Conservation (phyloP, 2,329 filamentous ascomycete genomes). For the Fusarium nanum region DNA sequence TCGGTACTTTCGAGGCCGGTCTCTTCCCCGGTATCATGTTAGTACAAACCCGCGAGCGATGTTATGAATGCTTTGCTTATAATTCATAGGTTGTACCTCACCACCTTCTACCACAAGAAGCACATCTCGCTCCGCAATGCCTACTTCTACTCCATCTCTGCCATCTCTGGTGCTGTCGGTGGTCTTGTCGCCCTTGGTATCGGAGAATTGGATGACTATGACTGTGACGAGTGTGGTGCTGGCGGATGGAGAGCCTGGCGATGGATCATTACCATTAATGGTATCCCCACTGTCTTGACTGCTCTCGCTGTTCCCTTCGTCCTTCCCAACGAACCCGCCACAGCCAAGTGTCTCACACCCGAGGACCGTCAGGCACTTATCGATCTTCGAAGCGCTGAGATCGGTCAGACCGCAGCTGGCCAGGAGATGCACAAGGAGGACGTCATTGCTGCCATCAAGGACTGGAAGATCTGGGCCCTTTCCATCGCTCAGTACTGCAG, state of each 20-base stretch:
- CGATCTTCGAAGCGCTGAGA: constrained; percentile 61
- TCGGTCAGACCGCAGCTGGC: constrained; percentile 44
- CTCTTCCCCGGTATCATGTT: constrained; percentile 62
- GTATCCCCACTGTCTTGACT: constrained; percentile 59
- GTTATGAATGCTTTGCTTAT: accelerated
- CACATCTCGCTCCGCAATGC: constrained; percentile 71
- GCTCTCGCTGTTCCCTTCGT: constrained; percentile 66
- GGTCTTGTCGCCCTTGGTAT: constrained; percentile 74
- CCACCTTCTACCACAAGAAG: constrained; percentile 71
- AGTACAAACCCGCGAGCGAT: neutral
- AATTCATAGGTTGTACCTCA: constrained; percentile 58
- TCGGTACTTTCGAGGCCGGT: constrained; percentile 58
- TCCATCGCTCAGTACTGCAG: constrained; percentile 69
- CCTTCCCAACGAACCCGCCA: constrained; percentile 69
- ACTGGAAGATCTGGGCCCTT: constrained; percentile 74
- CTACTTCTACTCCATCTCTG: constrained; percentile 70
- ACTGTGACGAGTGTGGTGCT: constrained; percentile 67
- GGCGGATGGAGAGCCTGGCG: constrained; percentile 70
- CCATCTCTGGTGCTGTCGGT: constrained; percentile 71
- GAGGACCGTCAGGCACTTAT: constrained; percentile 61
- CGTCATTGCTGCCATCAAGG: constrained; percentile 49
- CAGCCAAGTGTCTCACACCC: constrained; percentile 53
- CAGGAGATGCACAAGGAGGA: constrained; percentile 46
- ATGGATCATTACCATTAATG: constrained; percentile 72
- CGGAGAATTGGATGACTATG: constrained; percentile 42